These are phyloP conservation scores for Paraleonurus japonicus DNA, from an alignment of 257 asterid genomes.

Conservation along the genomic window DNA sequence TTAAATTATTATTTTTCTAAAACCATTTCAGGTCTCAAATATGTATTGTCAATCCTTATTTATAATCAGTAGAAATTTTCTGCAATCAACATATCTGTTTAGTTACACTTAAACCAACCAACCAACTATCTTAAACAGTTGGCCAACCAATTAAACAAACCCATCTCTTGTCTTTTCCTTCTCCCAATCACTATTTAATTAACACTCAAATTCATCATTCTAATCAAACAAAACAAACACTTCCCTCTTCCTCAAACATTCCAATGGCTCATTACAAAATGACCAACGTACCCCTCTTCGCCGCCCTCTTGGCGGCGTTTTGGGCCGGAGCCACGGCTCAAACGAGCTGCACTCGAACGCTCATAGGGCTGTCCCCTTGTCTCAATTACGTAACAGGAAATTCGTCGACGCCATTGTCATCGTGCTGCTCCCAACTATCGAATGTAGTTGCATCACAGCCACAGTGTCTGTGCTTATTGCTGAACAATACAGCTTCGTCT, in stretches of 20 bases:
- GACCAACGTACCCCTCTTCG: conserved; percentile 21
- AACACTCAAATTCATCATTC: not conserved
- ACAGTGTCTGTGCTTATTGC: conserved; percentile 46
- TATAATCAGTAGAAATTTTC: not conserved
- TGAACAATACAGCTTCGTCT: conserved; percentile 36
- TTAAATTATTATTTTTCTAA: no score
- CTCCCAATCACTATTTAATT: conserved; percentile 28
- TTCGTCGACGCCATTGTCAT: conserved; percentile 41
- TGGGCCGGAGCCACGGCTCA: conserved; percentile 34
- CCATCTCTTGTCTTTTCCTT: conserved; percentile 1
- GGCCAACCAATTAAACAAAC: conserved; percentile 36
- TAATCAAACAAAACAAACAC: not conserved
- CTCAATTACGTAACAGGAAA: conserved; percentile 53
- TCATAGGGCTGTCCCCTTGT: conserved; percentile 55
- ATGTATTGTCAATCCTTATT: not conserved
- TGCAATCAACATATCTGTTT: not conserved
- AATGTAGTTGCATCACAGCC: conserved; percentile 46
- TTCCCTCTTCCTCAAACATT: conserved; percentile 3
- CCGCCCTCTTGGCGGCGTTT: conserved; percentile 15
- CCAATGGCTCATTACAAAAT: conserved; percentile 36
- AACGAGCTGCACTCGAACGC: conserved; percentile 39
- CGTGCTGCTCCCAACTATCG: conserved; percentile 57
- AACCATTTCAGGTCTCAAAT: no score
- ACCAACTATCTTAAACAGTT: conserved; percentile 25
- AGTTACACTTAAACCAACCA: conserved; percentile 14